phyloP scores from a whole-genome alignment of 2,329 filamentous ascomycete genomes.

The Malbranchea zuffiana region DNA sequence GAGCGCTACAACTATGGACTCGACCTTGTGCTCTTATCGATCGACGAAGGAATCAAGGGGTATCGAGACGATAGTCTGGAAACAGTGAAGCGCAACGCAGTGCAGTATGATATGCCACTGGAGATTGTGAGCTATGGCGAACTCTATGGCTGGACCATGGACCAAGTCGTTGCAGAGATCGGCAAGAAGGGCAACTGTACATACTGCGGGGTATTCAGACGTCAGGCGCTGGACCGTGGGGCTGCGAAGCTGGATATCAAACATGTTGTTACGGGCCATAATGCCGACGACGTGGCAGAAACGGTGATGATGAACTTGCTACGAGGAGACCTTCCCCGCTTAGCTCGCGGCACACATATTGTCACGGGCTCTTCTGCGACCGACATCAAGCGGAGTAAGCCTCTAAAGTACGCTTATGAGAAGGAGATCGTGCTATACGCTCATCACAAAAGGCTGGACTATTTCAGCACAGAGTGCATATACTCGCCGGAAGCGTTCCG shows the following conservation, averaged over 20 bases:
- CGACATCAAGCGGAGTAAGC: constrained; percentile 90
- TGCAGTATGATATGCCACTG: constrained; percentile 81
- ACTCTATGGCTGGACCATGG: constrained; percentile 98
- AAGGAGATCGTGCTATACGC: constrained; percentile 98
- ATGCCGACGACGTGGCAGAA: constrained; percentile 93
- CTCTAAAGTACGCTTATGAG: constrained; percentile 95
- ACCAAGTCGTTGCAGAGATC: constrained; percentile 90
- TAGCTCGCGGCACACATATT: constrained; percentile 83
- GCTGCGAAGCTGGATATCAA: constrained; percentile 76
- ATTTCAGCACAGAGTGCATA: constrained; percentile 97
- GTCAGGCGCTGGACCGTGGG: constrained; percentile 86
- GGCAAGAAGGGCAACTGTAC: constrained; percentile 99
- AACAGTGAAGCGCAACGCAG: constrained; percentile 87
- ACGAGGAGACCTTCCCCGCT: constrained; percentile 73
- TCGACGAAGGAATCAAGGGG: constrained; percentile 95
- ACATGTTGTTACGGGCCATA: constrained; percentile 95
- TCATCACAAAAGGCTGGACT: constrained; percentile 91
- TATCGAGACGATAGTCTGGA: constrained; percentile 94
- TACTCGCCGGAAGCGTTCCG: constrained; percentile 96
- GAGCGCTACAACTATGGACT: constrained; percentile 79
- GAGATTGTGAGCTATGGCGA: constrained; percentile 89
- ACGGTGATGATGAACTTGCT: constrained; percentile 96
- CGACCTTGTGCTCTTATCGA: constrained; percentile 74
- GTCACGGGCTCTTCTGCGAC: constrained; percentile 66
- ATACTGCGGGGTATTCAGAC: constrained; percentile 90